Percentiles rank a stretch among this genome's conserved stretches.
These are phyloP conservation scores for Endothia cerciana DNA, from an alignment of 2,329 filamentous ascomycete genomes.

Conservation along the genomic window DNA sequence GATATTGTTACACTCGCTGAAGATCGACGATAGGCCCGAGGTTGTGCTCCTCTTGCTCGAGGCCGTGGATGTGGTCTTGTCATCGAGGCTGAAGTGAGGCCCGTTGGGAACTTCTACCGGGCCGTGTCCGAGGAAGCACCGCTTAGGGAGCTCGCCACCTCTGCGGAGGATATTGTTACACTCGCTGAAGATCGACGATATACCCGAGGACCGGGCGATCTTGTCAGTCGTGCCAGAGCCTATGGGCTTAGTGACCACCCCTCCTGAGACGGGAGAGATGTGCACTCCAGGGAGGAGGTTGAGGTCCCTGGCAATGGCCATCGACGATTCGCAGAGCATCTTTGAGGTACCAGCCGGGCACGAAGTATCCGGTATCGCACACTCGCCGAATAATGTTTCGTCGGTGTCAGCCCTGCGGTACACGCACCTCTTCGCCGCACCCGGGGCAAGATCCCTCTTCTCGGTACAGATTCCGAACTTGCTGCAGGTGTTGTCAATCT, in stretches of 20 bases:
- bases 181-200: background rate
- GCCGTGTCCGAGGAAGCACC: background rate
- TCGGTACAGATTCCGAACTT: background rate
- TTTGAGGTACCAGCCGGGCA: background rate
- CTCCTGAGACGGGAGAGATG: background rate
- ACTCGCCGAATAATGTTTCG: background rate
- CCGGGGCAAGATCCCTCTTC: background rate
- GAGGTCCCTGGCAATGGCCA: background rate
- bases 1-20: background rate
- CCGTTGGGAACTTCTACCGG: no score
- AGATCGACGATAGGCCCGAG: background rate
- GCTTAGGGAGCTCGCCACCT: background rate
- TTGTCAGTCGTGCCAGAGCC: background rate
- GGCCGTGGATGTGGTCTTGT: no score
- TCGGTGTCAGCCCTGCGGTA: background rate
- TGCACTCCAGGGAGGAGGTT: background rate
- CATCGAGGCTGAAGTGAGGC: no score
- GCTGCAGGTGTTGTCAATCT: background rate
- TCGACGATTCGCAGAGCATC: background rate
- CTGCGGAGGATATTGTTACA: background rate
- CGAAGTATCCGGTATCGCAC: background rate
- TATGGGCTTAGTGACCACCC: background rate
- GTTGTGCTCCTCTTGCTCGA: background rate
- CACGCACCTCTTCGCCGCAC: background rate
- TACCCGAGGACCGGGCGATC: background rate